phyloP scores from a whole-genome alignment of 208 protist species.

The Crithidia sp. region DNA sequence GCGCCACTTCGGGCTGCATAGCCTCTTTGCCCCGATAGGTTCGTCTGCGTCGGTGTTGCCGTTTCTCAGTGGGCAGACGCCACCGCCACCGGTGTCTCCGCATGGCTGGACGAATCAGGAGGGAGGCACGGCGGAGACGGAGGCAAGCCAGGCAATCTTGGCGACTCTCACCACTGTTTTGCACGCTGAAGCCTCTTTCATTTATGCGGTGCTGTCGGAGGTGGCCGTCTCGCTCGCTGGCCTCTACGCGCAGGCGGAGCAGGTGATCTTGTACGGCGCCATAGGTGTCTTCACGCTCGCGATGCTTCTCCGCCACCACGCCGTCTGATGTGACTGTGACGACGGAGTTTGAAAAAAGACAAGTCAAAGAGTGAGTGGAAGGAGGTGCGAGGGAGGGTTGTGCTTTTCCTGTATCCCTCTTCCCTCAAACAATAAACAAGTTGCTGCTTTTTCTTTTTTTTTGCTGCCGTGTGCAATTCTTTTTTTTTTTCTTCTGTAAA shows the following conservation, averaged over 20 bases:
- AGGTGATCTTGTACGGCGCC: conserved; percentile 30
- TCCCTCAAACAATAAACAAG: too few relatives aligned
- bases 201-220: conserved; percentile 4
- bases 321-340: not conserved
- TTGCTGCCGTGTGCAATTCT: not conserved
- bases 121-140: not conserved
- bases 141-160: not conserved
- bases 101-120: not conserved
- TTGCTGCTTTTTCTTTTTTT: conserved; percentile 5
- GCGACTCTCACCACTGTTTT: not conserved
- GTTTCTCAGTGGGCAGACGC: not conserved
- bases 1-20: conserved; percentile 25
- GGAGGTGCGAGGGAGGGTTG: not conserved
- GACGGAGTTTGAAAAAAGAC: too few relatives aligned
- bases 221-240: conserved; percentile 6
- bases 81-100: not conserved
- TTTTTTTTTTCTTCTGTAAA: conserved; percentile 6
- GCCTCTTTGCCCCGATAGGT: not conserved
- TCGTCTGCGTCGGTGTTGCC: not conserved
- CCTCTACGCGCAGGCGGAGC: conserved; percentile 30
- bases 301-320: conserved; percentile 60
- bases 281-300: conserved; percentile 36
- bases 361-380: too few relatives aligned
- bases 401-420: not conserved
- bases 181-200: not conserved